Evolutionary conservation across 768 basidiomycete genomes (phyloP).

Genomic region (Hygrophoropsis aurantiaca): DNA sequence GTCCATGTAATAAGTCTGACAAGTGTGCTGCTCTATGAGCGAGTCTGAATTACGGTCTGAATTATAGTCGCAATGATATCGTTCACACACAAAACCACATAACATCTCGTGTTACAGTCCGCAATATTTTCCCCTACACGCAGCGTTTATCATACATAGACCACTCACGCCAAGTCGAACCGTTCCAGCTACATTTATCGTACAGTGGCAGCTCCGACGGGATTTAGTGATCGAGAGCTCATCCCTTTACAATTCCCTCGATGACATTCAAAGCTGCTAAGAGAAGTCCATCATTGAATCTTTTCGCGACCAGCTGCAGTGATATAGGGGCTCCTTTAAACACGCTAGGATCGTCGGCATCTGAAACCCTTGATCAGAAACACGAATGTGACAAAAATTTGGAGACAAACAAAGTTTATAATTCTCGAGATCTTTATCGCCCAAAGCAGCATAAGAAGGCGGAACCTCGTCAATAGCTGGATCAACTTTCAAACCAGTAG

Average conservation of each 20-base stretch:
- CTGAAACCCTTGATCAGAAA: background rate
- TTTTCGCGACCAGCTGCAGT: conserved; percentile 2
- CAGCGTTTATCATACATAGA: too few relatives aligned
- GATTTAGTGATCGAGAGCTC: too few relatives aligned
- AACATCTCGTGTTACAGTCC: too few relatives aligned
- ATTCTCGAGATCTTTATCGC: conserved; percentile 1
- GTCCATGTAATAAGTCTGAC: too few relatives aligned
- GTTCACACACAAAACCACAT: too few relatives aligned
- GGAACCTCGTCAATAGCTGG: conserved; percentile 16
- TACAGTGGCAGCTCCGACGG: too few relatives aligned
- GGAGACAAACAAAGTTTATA: background rate
- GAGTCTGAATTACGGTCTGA: background rate
- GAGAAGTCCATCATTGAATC: conserved; percentile 5
- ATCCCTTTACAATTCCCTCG: conserved; percentile 1
- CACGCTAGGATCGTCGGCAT: conserved; percentile 3
- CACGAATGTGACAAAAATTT: background rate
- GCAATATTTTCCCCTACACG: too few relatives aligned
- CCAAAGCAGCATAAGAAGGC: conserved; percentile 7
- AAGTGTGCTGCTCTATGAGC: too few relatives aligned
- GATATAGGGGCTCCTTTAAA: conserved; percentile 1
- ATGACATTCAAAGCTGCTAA: conserved; percentile 4
- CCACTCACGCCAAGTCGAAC: too few relatives aligned
- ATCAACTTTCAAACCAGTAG: conserved; percentile 22
- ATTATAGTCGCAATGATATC: too few relatives aligned
- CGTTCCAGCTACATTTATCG: too few relatives aligned